Evolutionary conservation across 2,329 filamentous ascomycete genomes (phyloP), one percentile per base, ranked within the genome.

Genomic region (Phaeosphaeriaceae sp.): DNA sequence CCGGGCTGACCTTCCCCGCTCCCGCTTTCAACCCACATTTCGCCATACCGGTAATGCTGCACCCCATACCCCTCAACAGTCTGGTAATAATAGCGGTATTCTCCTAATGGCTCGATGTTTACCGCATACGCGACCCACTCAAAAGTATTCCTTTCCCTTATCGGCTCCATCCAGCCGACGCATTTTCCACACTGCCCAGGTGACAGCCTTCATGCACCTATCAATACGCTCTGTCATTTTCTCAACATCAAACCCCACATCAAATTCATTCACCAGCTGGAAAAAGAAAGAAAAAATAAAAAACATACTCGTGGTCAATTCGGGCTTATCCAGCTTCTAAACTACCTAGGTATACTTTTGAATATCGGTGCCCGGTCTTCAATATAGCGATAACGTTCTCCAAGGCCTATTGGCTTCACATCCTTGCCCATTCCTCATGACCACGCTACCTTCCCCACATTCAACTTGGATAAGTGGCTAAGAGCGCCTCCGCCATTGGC

Each of bases 371-470:
- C 13, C 13, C 30, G 8, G 11, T 13, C 7, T 12, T 33, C 30
- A 33, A 26, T 26, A 8, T 26, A 11, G 23, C 23, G 23, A 9
- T 26, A 8, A 7, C 5, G 23, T 11, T 26, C 23, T 20, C 35
- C 9, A 12, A 6, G n/a, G 20, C 9, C 6, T 37, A 13, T n/a
- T 13, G 35, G 13, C 35, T 8, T 13, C 1, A 6, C 16, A n/a
- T 18, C 13, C 18, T 23, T 3, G 5, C 17, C 7, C 12, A 23
- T n/a, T n/a, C n/a, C 23, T 26, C 23, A 7, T 40, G 37, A 37
- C 20, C 37, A n/a, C 16, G 6, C 37, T 29, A n/a, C 35, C 46
- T 46, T 65, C 66, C 61, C 65, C 63, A 68, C 65, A 68, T 63
- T 49, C 45, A 60, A 35, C 59, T 38, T 45, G 45, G 41, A 50